phyloP scores from a whole-genome alignment of 495 filamentous ascomycete genomes.

The Sabuloglossum arenarium region DNA sequence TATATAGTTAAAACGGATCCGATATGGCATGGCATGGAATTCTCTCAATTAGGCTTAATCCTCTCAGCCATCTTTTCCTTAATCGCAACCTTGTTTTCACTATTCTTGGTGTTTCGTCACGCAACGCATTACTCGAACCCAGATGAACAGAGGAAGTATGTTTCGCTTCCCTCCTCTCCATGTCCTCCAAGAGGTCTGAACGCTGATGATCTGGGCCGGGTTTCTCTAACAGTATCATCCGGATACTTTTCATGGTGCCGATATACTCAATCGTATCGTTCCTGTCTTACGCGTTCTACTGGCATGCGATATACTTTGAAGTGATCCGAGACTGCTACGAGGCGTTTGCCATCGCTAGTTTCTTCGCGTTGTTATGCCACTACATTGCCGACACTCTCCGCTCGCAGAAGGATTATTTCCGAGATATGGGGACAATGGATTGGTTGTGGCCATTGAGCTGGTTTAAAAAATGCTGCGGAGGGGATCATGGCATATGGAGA shows the following conservation, averaged over 20 bases:
- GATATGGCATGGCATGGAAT: conserved; percentile 27
- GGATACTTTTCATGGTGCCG: conserved; percentile 81
- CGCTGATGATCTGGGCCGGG: neutral
- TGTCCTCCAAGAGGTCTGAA: neutral
- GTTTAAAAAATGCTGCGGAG: conserved; percentile 47
- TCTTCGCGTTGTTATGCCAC: conserved; percentile 75
- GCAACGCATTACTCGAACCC: conserved; percentile 3
- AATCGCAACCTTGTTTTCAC: conserved; percentile 22
- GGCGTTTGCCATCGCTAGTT: conserved; percentile 76
- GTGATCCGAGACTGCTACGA: conserved; percentile 77
- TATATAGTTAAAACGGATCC: conserved; percentile 16
- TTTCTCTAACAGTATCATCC: conserved; percentile 41
- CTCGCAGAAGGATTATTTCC: conserved; percentile 75
- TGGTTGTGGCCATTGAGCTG: conserved; percentile 63
- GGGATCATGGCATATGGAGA: conserved; percentile 43
- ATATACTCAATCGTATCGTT: conserved; percentile 64
- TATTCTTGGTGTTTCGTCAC: conserved; percentile 15
- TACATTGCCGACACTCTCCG: conserved; percentile 66
- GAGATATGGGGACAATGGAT: conserved; percentile 38
- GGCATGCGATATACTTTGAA: conserved; percentile 63
- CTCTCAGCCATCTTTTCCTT: conserved; percentile 27
- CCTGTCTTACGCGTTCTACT: conserved; percentile 57
- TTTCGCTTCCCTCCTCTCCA: neutral
- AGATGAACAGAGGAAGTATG: conserved; percentile 4
- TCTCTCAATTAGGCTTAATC: conserved; percentile 26